Conservation (phyloP, 768 basidiomycete species). For the Pulveroboletus sp. region DNA sequence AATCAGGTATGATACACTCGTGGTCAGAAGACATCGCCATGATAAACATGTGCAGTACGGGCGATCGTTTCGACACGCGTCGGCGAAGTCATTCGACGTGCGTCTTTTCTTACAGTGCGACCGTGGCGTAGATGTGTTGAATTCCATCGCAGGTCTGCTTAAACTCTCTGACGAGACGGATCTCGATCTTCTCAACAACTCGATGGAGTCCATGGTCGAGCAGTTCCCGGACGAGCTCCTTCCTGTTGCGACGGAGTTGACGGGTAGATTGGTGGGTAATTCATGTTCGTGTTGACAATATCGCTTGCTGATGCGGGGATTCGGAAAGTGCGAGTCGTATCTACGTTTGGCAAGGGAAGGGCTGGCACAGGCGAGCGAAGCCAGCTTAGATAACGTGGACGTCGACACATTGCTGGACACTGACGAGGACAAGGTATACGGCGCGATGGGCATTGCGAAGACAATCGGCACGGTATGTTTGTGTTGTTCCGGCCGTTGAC, state of each 20-base stretch:
- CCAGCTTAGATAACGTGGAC: conserved; percentile 46
- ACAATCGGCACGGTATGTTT: conserved; percentile 69
- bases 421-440: conserved; percentile 85
- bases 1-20: conserved; percentile 45
- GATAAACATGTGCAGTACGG: conserved; percentile 45
- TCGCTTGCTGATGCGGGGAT: neutral
- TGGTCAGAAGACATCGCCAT: neutral
- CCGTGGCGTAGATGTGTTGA: neutral
- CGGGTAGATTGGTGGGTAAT: conserved; percentile 62
- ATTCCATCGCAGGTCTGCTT: conserved; percentile 56
- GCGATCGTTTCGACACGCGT: conserved; percentile 68
- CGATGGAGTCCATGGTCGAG: conserved; percentile 85
- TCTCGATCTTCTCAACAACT: conserved; percentile 73
- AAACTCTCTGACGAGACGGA: conserved; percentile 91
- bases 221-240: conserved; percentile 79
- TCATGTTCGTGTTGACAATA: neutral
- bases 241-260: conserved; percentile 79
- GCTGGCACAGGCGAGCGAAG: conserved; percentile 46
- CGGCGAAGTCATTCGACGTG: conserved; percentile 84
- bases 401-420: conserved; percentile 51
- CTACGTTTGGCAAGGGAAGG: conserved; percentile 71
- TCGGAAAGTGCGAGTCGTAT: conserved; percentile 71
- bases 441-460: conserved; percentile 83
- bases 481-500: neutral
- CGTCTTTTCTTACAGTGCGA: conserved; percentile 1